Evolutionary conservation across 2,329 filamentous ascomycete genomes (phyloP).

Genomic region (Trichoderma semiorbis): DNA sequence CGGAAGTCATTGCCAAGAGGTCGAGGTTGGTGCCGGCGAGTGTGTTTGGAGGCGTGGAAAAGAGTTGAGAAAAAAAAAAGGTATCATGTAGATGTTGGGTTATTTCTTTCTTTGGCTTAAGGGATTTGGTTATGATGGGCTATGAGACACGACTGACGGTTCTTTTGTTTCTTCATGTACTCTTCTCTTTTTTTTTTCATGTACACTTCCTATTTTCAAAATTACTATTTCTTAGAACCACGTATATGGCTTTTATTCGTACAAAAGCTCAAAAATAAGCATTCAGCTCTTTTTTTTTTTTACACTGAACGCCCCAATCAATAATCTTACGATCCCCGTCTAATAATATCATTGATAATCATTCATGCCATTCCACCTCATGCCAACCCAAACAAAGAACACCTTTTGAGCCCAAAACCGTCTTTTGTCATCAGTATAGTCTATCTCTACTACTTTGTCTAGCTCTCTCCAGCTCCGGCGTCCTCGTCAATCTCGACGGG

Average conservation of each 20-base stretch:
- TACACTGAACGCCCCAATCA: conserved; percentile 7
- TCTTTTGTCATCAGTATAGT: conserved; percentile 22
- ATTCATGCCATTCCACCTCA: background rate
- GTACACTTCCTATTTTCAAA: background rate
- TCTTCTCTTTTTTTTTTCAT: background rate
- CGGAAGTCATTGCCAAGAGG: conserved; percentile 15
- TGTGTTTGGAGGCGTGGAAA: conserved; percentile 4
- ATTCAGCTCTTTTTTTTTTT: background rate
- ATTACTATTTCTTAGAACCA: background rate
- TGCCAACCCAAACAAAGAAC: background rate
- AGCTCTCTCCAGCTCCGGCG: conserved; percentile 24
- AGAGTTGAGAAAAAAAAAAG: background rate
- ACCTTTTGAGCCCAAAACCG: background rate
- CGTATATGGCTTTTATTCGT: background rate
- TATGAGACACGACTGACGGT: background rate
- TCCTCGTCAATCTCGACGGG: conserved; percentile 15
- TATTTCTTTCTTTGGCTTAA: background rate
- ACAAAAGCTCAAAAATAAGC: background rate
- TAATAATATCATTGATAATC: background rate
- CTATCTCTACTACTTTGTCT: conserved; percentile 27
- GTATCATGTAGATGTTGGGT: background rate
- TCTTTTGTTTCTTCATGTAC: background rate
- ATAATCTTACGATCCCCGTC: background rate
- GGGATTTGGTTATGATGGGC: background rate
- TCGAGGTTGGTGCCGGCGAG: conserved; percentile 11